Evolutionary conservation across 495 filamentous ascomycete species (phyloP).

Genomic region (Podospora pseudopauciseta): DNA sequence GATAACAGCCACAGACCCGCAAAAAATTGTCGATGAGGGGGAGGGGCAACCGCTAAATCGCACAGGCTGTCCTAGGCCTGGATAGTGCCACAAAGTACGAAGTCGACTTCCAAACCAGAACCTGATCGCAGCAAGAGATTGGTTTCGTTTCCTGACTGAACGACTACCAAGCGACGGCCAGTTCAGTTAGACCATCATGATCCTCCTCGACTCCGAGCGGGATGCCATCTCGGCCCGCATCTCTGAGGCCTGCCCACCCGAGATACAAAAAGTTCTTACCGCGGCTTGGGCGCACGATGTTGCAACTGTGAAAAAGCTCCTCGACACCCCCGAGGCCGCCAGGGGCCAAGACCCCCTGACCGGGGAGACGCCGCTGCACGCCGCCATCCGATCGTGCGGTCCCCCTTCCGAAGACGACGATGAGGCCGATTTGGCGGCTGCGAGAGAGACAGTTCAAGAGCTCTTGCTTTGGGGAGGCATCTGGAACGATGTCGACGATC

Average conservation of each 20-base stretch:
- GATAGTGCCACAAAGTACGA: neutral
- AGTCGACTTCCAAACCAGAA: neutral
- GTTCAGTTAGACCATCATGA: conserved; percentile 12
- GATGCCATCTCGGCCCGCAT: conserved; percentile 46
- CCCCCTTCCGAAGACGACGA: conserved; percentile 38
- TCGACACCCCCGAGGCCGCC: conserved; percentile 60
- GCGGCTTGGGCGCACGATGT: conserved; percentile 81
- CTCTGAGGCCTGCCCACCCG: conserved; percentile 41
- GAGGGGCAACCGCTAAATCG: neutral
- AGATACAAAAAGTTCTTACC: conserved; percentile 62
- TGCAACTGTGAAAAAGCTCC: conserved; percentile 64
- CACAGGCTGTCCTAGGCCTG: neutral
- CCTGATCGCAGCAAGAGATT: neutral
- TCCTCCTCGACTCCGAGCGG: conserved; percentile 23
- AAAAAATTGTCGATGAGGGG: conserved; percentile 4
- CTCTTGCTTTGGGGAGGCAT: conserved; percentile 85
- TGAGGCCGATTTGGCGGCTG: conserved; percentile 50
- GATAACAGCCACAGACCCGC: conserved; percentile 3
- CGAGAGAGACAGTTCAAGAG: conserved; percentile 64
- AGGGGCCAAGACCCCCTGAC: conserved; percentile 81
- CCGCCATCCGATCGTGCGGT: conserved; percentile 82
- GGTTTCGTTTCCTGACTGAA: neutral
- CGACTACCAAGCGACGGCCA: neutral
- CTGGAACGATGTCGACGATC: conserved; percentile 89
- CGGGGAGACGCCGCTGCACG: conserved; percentile 82